These are phyloP conservation scores for Ophiostoma pallidulum DNA, from an alignment of 2,329 filamentous ascomycete genomes.

Conservation along the genomic window DNA sequence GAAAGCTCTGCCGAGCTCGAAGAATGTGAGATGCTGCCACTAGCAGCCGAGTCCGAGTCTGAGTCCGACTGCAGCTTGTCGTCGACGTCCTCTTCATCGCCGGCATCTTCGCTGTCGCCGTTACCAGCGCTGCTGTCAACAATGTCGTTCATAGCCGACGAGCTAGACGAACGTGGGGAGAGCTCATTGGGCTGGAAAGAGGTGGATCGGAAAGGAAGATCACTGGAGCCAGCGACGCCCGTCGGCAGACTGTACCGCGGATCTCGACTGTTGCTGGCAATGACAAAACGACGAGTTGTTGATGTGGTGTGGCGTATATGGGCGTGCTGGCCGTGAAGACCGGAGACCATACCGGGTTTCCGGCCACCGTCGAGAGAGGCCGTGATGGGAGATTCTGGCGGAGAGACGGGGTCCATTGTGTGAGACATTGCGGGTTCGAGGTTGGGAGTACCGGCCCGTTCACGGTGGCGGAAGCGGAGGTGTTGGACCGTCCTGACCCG, in stretches of 20 bases:
- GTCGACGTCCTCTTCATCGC: constrained; percentile 5
- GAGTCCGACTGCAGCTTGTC: constrained; percentile 9
- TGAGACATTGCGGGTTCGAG: constrained; percentile 11
- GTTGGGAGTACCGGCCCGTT: neutral
- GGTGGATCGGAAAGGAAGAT: constrained; percentile 25
- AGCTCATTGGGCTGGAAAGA: constrained; percentile 25
- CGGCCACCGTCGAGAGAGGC: constrained; percentile 24
- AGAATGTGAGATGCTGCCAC: constrained; percentile 18
- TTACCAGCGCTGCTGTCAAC: neutral
- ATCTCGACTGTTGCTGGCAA: constrained; percentile 15
- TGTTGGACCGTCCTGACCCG: neutral
- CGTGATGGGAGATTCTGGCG: constrained; percentile 33
- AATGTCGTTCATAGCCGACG: constrained; percentile 17
- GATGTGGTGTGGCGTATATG: constrained; percentile 2
- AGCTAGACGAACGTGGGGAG: constrained; percentile 29
- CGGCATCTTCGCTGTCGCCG: neutral
- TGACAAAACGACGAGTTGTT: neutral
- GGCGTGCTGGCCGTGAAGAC: constrained; percentile 3
- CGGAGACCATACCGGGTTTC: constrained; percentile 19
- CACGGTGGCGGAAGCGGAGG: neutral
- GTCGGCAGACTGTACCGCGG: constrained; percentile 19
- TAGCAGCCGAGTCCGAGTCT: constrained; percentile 20
- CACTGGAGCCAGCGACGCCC: constrained; percentile 22
- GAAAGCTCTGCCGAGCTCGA: constrained; percentile 8
- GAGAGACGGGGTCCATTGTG: constrained; percentile 30